Conservation (phyloP, 1,284 basidiomycete species). For the Cryptococcus floricola region DNA sequence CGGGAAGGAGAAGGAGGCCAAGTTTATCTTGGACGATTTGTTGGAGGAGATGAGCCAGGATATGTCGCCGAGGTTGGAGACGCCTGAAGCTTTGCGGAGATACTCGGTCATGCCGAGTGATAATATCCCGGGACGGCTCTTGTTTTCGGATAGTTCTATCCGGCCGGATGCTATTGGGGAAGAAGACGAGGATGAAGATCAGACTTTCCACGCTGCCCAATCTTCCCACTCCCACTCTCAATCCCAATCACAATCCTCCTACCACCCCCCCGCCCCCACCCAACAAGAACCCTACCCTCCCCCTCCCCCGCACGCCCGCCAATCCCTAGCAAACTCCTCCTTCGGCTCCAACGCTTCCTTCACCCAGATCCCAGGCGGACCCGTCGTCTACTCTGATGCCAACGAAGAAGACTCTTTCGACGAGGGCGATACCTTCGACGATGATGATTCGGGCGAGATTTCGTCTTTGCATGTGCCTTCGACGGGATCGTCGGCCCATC, state of each 20-base stretch:
- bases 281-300: neutral
- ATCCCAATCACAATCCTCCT: neutral
- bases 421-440: conserved; percentile 2
- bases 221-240: neutral
- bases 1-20: conserved; percentile 59
- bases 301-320: neutral
- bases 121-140: conserved; percentile 5
- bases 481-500: neutral
- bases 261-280: conserved; percentile 3
- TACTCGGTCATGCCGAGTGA: conserved; percentile 38
- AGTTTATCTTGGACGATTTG: conserved; percentile 41
- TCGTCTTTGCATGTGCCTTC: conserved; percentile 2
- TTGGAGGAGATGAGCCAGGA: conserved; percentile 38
- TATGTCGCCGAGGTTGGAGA: conserved; percentile 29
- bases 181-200: conserved; percentile 6
- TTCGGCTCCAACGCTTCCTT: neutral
- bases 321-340: neutral
- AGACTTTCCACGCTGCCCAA: conserved; percentile 6
- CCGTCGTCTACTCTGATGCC: neutral
- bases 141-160: neutral
- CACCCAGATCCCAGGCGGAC: neutral
- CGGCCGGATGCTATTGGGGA: neutral
- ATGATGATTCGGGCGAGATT: neutral
- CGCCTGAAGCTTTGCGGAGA: conserved; percentile 32
- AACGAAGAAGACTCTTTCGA: neutral